A percentile compares a stretch with the other conserved stretches of the same genome.
Conservation (phyloP, 441 rosid genomes). For the Flueggea neowawraea region DNA sequence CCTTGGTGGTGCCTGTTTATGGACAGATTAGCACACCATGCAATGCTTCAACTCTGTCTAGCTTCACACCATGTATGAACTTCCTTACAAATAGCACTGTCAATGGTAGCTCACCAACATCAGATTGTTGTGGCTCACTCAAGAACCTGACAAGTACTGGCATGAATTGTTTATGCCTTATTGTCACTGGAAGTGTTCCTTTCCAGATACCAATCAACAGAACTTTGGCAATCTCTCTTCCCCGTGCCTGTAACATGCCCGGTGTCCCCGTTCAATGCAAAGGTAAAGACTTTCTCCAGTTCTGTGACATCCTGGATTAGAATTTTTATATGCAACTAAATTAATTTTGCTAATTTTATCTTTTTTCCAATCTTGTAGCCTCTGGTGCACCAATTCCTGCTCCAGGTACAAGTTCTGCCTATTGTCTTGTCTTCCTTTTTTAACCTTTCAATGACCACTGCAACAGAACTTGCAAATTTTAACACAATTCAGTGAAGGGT, state of each 20-base stretch:
- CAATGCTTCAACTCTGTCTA: conserved; percentile 39
- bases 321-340: neutral
- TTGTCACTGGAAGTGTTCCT: conserved; percentile 62
- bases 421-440: neutral
- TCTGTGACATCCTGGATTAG: neutral
- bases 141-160: conserved; percentile 52
- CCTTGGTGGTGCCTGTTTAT: conserved; percentile 23
- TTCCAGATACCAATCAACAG: conserved; percentile 71
- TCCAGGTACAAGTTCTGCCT: conserved; percentile 46
- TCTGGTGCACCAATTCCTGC: conserved; percentile 62
- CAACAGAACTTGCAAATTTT: neutral
- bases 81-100: conserved; percentile 60
- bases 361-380: conserved; percentile 33
- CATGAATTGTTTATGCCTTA: conserved; percentile 68
- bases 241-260: conserved; percentile 86
- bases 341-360: neutral
- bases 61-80: conserved; percentile 66
- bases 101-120: conserved; percentile 52
- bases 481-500: too few relatives aligned
- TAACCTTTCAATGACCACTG: too few relatives aligned
- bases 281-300: conserved; percentile 21
- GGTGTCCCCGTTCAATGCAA: conserved; percentile 82
- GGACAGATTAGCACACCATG: conserved; percentile 58
- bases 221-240: conserved; percentile 75
- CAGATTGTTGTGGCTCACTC: conserved; percentile 62